Percentiles rank a stretch among this genome's conserved stretches.
Conservation (phyloP, 164 flowering plant species). For the Aristolochia californica region DNA sequence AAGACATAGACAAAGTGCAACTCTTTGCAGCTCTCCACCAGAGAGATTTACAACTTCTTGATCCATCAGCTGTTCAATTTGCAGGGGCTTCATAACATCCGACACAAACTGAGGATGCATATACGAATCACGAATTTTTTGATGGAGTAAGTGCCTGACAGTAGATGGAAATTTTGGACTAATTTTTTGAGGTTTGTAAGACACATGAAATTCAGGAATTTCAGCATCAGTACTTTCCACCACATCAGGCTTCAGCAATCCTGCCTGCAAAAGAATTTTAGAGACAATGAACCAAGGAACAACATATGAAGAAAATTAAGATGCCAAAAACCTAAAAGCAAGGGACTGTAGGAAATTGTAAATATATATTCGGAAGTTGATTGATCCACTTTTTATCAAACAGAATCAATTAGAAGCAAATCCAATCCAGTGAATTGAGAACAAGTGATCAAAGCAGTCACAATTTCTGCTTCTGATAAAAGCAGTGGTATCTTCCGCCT, state of each 20-base stretch:
- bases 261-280: conserved; percentile 50
- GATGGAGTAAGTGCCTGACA: conserved; percentile 75
- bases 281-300: neutral
- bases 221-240: conserved; percentile 73
- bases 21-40: conserved; percentile 99
- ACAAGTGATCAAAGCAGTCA: no score
- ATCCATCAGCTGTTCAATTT: conserved; percentile 95
- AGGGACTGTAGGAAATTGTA: no score
- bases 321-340: no score
- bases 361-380: no score
- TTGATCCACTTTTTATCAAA: no score
- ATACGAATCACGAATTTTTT: conserved; percentile 76
- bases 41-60: conserved; percentile 97
- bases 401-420: no score
- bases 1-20: conserved; percentile 87
- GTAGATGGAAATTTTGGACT: conserved; percentile 72
- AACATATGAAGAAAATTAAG: no score
- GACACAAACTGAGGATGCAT: conserved; percentile 93
- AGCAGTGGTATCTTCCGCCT: no score
- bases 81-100: conserved; percentile 97
- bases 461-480: no score
- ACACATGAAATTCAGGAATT: conserved; percentile 92
- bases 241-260: conserved; percentile 81
- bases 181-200: conserved; percentile 98
- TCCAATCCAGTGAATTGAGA: no score